Percentiles rank a stretch among this genome's conserved stretches.
Conservation (phyloP, 2,329 filamentous ascomycete species). For the Phoma sp. region DNA sequence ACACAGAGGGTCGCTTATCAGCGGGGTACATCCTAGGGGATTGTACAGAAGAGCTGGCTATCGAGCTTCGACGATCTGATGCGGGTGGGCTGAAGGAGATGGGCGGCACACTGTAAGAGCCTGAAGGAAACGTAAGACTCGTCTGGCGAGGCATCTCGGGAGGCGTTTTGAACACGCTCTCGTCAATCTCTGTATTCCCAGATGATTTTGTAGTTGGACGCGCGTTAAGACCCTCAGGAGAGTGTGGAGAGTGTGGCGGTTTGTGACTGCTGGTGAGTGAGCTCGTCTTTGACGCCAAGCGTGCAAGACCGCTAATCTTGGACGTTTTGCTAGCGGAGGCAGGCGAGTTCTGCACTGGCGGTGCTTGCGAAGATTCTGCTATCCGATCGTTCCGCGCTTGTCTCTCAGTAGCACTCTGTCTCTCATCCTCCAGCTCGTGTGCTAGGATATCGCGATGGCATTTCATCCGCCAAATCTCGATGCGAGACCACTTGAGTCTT, state of each 20-base stretch:
- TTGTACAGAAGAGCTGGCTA: conserved; percentile 43
- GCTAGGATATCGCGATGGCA: conserved; percentile 89
- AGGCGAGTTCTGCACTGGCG: conserved; percentile 33
- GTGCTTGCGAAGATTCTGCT: conserved; percentile 26
- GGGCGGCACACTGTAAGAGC: conserved; percentile 38
- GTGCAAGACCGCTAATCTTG: conserved; percentile 42
- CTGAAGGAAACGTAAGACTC: conserved; percentile 41
- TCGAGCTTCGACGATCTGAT: conserved; percentile 40
- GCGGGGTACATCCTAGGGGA: conserved; percentile 41
- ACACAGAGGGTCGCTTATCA: conserved; percentile 45
- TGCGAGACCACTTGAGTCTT: conserved; percentile 90
- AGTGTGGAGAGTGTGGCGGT: conserved; percentile 41
- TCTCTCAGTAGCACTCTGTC: conserved; percentile 44
- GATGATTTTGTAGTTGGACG: conserved; percentile 48
- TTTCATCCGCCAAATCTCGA: conserved; percentile 90
- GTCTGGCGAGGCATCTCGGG: conserved; percentile 51
- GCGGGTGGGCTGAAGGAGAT: conserved; percentile 42
- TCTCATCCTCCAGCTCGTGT: conserved; percentile 85
- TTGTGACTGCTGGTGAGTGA: conserved; percentile 39
- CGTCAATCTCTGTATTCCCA: conserved; percentile 46
- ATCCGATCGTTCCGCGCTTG: conserved; percentile 37
- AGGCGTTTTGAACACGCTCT: conserved; percentile 54
- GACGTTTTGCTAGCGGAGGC: conserved; percentile 35
- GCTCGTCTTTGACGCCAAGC: conserved; percentile 47
- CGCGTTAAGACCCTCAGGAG: conserved; percentile 34